Evolutionary conservation across 306 rosid genomes (phyloP), one percentile per base, ranked within the genome.

Genomic region (Oemleria cerasiformis): DNA sequence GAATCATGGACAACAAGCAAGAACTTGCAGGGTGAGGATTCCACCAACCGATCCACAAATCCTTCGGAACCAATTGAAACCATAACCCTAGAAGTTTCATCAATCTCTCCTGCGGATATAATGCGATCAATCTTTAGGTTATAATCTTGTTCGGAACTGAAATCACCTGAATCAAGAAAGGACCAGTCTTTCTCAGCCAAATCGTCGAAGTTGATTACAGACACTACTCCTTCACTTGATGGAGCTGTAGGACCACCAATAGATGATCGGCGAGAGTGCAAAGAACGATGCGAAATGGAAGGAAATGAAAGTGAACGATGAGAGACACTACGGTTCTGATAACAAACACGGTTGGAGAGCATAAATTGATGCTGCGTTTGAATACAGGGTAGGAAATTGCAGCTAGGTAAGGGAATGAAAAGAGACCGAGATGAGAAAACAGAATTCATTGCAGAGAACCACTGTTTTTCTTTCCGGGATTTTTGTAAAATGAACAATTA

Each of bases 141-240:
- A 54, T 74, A 73, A 20, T 76, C 85, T 47, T 58, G 68, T 5
- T 23, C 17, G 1, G 84, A 73, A 70, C 30, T 63, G 44, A 80
- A 30, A 47, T 83, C 72, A 44, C 25, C 81, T 6, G 84, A 78
- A 48, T 88, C 96, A 30, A 93, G 96, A 65, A 93, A 77, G 0
- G 98, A 90, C 96, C 96, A 88, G 60, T 90, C 97, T 61, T 90
- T 86, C 67, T 90, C 97, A 13, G 67, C 49, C 36, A 87, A 54
- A 69, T 93, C 94, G 63, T 87, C 86, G 0, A 93, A 79, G 77
- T 81, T 62, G 49, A 88, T 59, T 58, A 78, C 70, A 14, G 93
- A 86, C 16, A 78, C 78, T 15, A 78, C 73, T 4, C 87, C 93
- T 49, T 88, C 96, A 9, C 84, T 59, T 20, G 87, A 41, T 36